Base-by-base conservation (phyloP, 805 yeast genomes). In the Isabelozyma rhagii region DNA sequence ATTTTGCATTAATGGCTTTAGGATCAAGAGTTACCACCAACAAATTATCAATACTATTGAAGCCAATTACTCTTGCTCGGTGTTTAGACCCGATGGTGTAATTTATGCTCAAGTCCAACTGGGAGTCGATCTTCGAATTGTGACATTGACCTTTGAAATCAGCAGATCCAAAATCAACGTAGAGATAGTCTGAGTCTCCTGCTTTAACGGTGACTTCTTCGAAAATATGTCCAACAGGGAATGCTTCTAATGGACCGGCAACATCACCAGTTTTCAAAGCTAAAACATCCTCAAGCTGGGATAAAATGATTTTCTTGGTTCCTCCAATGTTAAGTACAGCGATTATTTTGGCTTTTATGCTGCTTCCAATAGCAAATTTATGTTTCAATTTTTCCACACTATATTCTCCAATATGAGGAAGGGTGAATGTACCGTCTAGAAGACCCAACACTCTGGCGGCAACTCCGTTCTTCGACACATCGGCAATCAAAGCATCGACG, bases 41-140 rank as follows among this genome's bases (percentile, higher is more conserved):
- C 41, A 80, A 64, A 49, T 84, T 82, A 59, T 94, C 98, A 43
- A 85, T 67, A 18, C 66, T 64, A 40, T 89, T 82, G 60, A 69
- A 88, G 2, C 91, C 89, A 29, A 89, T 61, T 7, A 94, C 84
- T 67, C 97, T 83, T 5, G 96, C 96, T 44, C 70, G 67, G 63
- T 88, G 93, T 8, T 73, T 72, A 1, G 96, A 77, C 0, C 92
- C 96, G 15, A 76, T 66, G 41, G 74, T 74, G 68, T 78, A 89
- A 62, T 67, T 80, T 64, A 67, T 71, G 36, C 73, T 78, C 27
- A 77, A 56, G 39, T 70, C 64, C 44, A 75, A 68, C 36, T 72
- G 74, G 9, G 75, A 73, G 51, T 84, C 81, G 41, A 87, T 65
- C 56, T 85, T 85, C 0, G 97, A 87, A 44, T 82, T 72, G 62